A percentile compares a stretch with the other conserved stretches of the same genome.
These are phyloP conservation scores for Neurospora tetraspora DNA, from an alignment of 495 filamentous ascomycete genomes.

Conservation along the genomic window DNA sequence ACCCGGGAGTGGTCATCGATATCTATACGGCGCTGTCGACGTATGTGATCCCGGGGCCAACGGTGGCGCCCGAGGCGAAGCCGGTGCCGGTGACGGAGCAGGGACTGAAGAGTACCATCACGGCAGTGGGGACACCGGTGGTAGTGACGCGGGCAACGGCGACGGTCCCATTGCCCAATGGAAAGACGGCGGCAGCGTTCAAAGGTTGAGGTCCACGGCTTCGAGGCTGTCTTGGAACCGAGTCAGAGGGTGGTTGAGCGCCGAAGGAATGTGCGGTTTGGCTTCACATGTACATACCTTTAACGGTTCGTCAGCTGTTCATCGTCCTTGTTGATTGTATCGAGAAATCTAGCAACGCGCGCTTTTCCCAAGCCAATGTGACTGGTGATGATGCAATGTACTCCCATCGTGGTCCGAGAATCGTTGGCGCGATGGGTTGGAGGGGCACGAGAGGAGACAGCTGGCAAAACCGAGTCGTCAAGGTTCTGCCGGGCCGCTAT, in stretches of 20 bases:
- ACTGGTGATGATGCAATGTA: background rate
- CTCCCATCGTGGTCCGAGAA: background rate
- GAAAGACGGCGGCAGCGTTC: background rate
- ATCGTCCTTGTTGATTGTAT: background rate
- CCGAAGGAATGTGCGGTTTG: background rate
- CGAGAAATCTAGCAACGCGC: background rate
- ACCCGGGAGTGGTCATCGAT: conserved; percentile 27
- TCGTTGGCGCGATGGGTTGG: background rate
- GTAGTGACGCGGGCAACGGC: conserved; percentile 10
- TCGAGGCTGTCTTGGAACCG: background rate
- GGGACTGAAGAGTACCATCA: conserved; percentile 3
- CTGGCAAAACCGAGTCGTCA: background rate
- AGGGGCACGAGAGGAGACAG: background rate
- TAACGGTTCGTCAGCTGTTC: background rate
- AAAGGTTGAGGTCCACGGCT: background rate
- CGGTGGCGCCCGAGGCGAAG: conserved; percentile 29
- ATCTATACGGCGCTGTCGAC: conserved; percentile 36
- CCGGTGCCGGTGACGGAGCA: conserved; percentile 11
- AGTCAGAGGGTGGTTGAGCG: background rate
- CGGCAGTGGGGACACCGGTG: conserved; percentile 16
- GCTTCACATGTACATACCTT: background rate
- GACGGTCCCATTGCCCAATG: conserved; percentile 10
- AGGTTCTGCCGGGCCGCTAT: background rate
- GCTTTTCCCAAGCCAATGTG: background rate
- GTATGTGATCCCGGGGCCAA: conserved; percentile 44